Evolutionary conservation across 768 basidiomycete genomes (phyloP), one percentile per base, ranked within the genome.

Genomic region (Gloeopeniophorella convolvens): DNA sequence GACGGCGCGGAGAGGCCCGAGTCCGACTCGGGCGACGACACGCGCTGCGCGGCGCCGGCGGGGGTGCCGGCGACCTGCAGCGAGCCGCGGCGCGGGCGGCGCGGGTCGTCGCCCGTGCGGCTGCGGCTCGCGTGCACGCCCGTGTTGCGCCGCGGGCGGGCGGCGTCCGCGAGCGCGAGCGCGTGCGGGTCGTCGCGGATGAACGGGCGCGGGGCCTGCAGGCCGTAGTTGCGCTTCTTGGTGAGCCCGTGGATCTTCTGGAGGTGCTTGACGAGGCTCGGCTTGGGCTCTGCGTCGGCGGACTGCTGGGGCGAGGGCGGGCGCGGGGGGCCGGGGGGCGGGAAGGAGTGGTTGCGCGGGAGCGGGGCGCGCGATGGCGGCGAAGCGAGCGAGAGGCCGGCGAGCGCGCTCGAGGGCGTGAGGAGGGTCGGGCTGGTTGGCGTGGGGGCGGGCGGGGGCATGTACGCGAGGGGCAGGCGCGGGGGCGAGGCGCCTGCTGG

Each of bases 211-310:
- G 55, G 26, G 13, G 50, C 13, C 20, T 56, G 54, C 11, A 58
- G 30, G 30, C 57, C 57, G 37, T 48, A 56, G 32, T 55, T 56
- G 18, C 57, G 57, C 47, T 56, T 56, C 33, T 58, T 58, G 9
- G 57, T 58, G 12, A 58, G 57, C 27, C 57, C 57, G 26, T 58
- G 57, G 32, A 56, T 15, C 43, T 45, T 58, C 21, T 58, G 57
- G 4, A 58, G 47, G 30, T 58, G 57, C 32, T 51, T 56, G 15
- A 58, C 57, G 13, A 58, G 50, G 34, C 55, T 30, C 21, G 46
- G 54, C 18, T 50, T 56, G 21, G 30, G 50, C 24, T 42, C 40
- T 23, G 20, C 16, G 13, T 45, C 54, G 9, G n/a, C n/a, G n/a
- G n/a, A n/a, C n/a, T n/a, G n/a, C n/a, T n/a, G n/a, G n/a, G n/a